These are phyloP conservation scores for Candida manassasensis DNA, from an alignment of 805 yeast genomes.

Conservation along the genomic window DNA sequence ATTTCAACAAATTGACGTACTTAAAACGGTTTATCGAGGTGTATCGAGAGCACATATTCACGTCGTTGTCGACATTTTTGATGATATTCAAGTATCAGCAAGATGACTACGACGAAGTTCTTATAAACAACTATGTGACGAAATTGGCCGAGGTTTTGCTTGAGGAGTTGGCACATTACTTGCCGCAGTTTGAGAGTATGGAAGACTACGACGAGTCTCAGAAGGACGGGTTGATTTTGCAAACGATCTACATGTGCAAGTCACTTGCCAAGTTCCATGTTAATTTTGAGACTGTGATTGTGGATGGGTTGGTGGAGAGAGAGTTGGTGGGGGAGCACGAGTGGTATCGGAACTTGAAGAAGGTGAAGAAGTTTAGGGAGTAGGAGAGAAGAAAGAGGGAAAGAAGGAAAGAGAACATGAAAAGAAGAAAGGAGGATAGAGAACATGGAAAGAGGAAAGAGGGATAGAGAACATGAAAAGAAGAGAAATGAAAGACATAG, in stretches of 20 bases:
- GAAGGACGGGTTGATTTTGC: constrained; percentile 69
- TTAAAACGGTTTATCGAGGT: constrained; percentile 79
- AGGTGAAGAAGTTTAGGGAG: constrained; percentile 28
- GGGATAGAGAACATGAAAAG: too few relatives aligned
- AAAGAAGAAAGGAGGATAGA: too few relatives aligned
- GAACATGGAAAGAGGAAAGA: too few relatives aligned
- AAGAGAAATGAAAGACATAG: too few relatives aligned
- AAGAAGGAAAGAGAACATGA: too few relatives aligned
- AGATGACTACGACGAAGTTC: constrained; percentile 17
- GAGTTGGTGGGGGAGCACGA: constrained; percentile 25
- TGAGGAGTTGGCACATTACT: constrained; percentile 18
- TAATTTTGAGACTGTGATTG: constrained; percentile 58
- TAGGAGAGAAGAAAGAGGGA: constrained; percentile 5
- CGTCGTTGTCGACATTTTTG: constrained; percentile 61
- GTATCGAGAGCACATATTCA: constrained; percentile 77
- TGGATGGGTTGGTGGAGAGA: constrained; percentile 29
- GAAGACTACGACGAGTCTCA: constrained; percentile 19
- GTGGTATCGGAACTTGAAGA: constrained; percentile 31
- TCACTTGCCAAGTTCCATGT: constrained; percentile 69
- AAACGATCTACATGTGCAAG: constrained; percentile 84
- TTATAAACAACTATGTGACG: constrained; percentile 26
- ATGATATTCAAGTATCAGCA: constrained; percentile 46
- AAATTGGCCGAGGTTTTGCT: constrained; percentile 24
- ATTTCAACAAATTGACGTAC: constrained; percentile 52
- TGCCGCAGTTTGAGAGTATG: constrained; percentile 14